Conservation (phyloP, 2,329 filamentous ascomycete genomes). For the Paramyrothecium sp. region DNA sequence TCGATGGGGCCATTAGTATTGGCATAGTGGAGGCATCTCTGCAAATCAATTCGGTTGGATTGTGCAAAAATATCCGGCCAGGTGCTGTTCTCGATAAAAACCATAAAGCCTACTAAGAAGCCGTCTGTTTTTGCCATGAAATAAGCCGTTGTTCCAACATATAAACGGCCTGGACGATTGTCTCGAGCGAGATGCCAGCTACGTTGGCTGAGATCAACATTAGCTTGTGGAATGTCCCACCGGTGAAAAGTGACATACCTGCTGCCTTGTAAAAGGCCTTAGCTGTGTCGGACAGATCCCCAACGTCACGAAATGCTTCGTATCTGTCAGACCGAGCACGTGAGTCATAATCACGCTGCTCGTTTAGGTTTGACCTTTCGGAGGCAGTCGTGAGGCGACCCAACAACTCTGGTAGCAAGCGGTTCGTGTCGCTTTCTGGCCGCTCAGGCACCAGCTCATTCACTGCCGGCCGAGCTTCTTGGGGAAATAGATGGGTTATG, state of each 20-base stretch:
- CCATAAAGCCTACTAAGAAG: too few relatives aligned
- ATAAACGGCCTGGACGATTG: conserved; percentile 33
- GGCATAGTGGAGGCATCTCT: too few relatives aligned
- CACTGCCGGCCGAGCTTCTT: conserved; percentile 16
- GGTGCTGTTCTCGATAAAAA: too few relatives aligned
- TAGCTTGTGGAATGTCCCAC: conserved; percentile 5
- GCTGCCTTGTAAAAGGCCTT: conserved; percentile 29
- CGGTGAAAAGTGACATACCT: conserved; percentile 18
- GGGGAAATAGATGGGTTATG: conserved; percentile 33
- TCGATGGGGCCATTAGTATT: too few relatives aligned
- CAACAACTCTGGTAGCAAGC: not conserved
- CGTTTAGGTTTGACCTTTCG: not conserved
- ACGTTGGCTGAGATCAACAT: conserved; percentile 19
- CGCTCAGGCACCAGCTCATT: conserved; percentile 14
- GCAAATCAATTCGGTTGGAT: too few relatives aligned
- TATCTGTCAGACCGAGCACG: conserved; percentile 15
- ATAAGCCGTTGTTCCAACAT: conserved; percentile 35
- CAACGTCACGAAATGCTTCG: conserved; percentile 26
- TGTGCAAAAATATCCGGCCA: too few relatives aligned
- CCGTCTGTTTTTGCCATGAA: conserved; percentile 25
- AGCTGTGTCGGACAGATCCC: conserved; percentile 29
- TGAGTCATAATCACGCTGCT: not conserved
- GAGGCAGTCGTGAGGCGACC: not conserved
- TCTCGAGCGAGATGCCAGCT: conserved; percentile 31
- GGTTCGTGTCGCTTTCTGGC: conserved; percentile 22